Conservation (phyloP, 2,329 filamentous ascomycete species). For the Delphinella strobiligena region DNA sequence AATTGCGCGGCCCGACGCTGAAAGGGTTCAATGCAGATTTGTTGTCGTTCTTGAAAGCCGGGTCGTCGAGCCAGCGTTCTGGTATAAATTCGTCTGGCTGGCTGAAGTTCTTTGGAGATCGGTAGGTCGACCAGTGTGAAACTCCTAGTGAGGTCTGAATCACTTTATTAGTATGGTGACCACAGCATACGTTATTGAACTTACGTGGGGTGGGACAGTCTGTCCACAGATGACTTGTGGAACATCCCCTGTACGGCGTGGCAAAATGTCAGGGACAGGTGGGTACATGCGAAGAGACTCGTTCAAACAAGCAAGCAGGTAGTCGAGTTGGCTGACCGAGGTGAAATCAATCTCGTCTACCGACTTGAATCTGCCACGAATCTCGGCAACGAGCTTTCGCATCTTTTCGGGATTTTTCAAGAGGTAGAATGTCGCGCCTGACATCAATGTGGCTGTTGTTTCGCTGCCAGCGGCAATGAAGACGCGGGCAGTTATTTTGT, state of each 20-base stretch:
- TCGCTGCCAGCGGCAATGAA: conserved; percentile 36
- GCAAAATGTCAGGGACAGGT: conserved; percentile 25
- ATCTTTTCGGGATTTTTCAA: conserved; percentile 26
- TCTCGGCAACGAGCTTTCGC: conserved; percentile 28
- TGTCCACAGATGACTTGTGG: conserved; percentile 10
- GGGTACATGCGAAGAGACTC: conserved; percentile 36
- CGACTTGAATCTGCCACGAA: conserved; percentile 27
- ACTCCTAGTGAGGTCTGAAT: too few species aligned
- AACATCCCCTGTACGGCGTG: conserved; percentile 10
- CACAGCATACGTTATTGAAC: too few species aligned
- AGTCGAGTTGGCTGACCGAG: conserved; percentile 17
- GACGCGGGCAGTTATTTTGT: conserved; percentile 19
- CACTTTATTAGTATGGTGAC: too few species aligned
- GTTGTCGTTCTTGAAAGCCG: conserved; percentile 17
- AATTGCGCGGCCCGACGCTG: conserved; percentile 18
- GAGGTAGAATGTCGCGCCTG: conserved; percentile 28
- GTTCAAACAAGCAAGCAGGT: conserved; percentile 34
- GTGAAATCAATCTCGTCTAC: conserved; percentile 17
- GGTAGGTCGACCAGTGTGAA: conserved; percentile 3
- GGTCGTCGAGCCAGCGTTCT: conserved; percentile 27
- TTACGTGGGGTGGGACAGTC: too few species aligned
- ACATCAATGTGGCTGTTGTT: conserved; percentile 39
- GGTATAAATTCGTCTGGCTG: conserved; percentile 20
- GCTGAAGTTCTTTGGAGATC: conserved; percentile 16
- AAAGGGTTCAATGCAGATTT: conserved; percentile 19